A percentile compares a stretch with the other conserved stretches of the same genome.
phyloP scores from a whole-genome alignment of 441 rosid species.

The Melianthus villosus region DNA sequence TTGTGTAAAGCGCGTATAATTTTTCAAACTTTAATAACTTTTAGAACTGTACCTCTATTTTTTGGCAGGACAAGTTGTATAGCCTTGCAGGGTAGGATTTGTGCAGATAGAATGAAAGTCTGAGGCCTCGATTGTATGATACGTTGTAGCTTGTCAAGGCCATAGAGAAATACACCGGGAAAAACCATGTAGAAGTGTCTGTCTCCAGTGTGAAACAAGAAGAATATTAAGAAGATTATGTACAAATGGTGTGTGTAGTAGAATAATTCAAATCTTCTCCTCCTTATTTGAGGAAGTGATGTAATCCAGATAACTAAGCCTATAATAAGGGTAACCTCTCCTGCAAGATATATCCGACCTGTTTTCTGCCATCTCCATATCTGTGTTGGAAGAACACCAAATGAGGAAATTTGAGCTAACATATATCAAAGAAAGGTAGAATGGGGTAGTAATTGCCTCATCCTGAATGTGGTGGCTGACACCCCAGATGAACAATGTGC shows the following conservation, averaged over 20 bases:
- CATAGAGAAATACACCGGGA: conserved; percentile 65
- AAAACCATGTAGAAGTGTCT: conserved; percentile 62
- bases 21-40: no score
- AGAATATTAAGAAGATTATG: conserved; percentile 43
- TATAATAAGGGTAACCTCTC: conserved; percentile 36
- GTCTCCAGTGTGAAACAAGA: conserved; percentile 76
- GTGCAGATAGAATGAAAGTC: conserved; percentile 37
- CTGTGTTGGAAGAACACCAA: no score
- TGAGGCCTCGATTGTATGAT: conserved; percentile 48
- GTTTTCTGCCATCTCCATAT: conserved; percentile 64
- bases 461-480: conserved; percentile 48
- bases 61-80: conserved; percentile 55
- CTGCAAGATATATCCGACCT: conserved; percentile 64
- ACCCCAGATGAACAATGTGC: conserved; percentile 63
- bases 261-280: conserved; percentile 54
- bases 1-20: no score
- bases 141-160: conserved; percentile 56
- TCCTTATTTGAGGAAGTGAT: conserved; percentile 70
- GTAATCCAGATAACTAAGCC: conserved; percentile 67
- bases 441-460: conserved; percentile 24
- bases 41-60: conserved; percentile 33
- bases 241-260: conserved; percentile 69
- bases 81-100: conserved; percentile 40
- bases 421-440: not conserved
- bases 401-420: not conserved